Evolutionary conservation across 805 yeast species (phyloP).

Genomic region (Cephaloascus fragrans): DNA sequence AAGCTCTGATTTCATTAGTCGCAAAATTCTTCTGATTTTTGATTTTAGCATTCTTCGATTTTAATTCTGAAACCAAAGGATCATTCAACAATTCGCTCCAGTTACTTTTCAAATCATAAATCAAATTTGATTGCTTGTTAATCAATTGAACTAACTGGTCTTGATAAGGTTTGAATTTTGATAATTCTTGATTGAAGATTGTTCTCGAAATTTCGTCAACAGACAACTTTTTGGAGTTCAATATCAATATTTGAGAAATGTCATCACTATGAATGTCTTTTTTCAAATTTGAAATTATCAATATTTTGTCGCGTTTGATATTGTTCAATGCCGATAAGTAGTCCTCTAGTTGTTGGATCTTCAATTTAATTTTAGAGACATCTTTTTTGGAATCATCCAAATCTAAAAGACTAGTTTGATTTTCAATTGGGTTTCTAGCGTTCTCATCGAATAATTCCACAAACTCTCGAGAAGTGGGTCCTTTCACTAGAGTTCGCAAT

Average conservation of each 20-base stretch:
- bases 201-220: slow-evolving; percentile 46
- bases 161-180: slow-evolving; percentile 64
- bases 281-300: slow-evolving; percentile 57
- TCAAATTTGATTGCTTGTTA: slow-evolving; percentile 48
- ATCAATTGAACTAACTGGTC: slow-evolving; percentile 59
- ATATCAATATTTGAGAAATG: slow-evolving; percentile 63
- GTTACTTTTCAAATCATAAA: slow-evolving; percentile 17
- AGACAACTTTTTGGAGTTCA: slow-evolving; percentile 46
- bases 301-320: slow-evolving; percentile 53
- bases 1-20: slow-evolving; percentile 36
- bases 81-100: slow-evolving; percentile 20
- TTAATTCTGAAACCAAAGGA: slow-evolving; percentile 11
- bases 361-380: slow-evolving; percentile 15
- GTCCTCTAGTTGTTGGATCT: slow-evolving; percentile 44
- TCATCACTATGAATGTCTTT: slow-evolving; percentile 71
- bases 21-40: slow-evolving; percentile 2
- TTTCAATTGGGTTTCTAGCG: slow-evolving; percentile 2
- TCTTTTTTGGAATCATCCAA: slow-evolving; percentile 41
- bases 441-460: slow-evolving; percentile 9
- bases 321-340: slow-evolving; percentile 50
- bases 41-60: neutral
- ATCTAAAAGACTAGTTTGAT: slow-evolving; percentile 51
- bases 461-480: slow-evolving; percentile 30
- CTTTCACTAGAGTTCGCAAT: slow-evolving; percentile 24
- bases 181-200: slow-evolving; percentile 60